A percentile compares a stretch with the other conserved stretches of the same genome.
Conservation (phyloP, 805 yeast species). For the Myxozyma monticola region DNA sequence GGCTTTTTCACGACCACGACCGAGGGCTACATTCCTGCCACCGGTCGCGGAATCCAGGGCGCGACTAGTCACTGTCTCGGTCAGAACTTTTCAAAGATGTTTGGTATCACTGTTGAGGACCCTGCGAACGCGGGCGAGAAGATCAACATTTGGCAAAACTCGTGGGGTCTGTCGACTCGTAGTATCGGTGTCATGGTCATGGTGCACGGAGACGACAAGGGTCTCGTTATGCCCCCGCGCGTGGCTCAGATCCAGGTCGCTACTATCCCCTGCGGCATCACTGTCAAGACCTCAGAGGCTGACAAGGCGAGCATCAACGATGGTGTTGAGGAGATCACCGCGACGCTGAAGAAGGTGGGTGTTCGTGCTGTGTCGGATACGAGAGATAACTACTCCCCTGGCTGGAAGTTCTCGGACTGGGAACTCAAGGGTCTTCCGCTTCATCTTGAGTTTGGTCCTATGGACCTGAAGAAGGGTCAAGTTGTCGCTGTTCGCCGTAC, state of each 20-base stretch:
- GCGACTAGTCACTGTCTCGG: constrained; percentile 98
- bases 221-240: constrained; percentile 95
- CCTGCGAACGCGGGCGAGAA: constrained; percentile 80
- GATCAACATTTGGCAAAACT: constrained; percentile 89
- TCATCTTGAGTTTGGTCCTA: constrained; percentile 95
- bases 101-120: constrained; percentile 90
- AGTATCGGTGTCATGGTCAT: constrained; percentile 99
- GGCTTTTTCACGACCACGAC: constrained; percentile 92
- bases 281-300: constrained; percentile 78
- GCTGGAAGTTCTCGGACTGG: constrained; percentile 98
- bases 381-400: constrained; percentile 94
- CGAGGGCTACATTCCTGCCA: constrained; percentile 96
- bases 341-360: constrained; percentile 56
- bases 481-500: constrained; percentile 93
- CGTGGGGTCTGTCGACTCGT: constrained; percentile 99
- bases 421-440: constrained; percentile 95
- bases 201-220: constrained; percentile 98
- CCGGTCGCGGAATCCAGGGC: constrained; percentile 99
- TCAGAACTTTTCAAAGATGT: constrained; percentile 98
- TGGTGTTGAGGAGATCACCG: constrained; percentile 71
- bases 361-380: constrained; percentile 82
- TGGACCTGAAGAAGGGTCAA: constrained; percentile 77
- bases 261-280: constrained; percentile 92
- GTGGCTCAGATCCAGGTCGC: constrained; percentile 92
- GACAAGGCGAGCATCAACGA: constrained; percentile 66